A percentile compares a stretch with the other conserved stretches of the same genome.
phyloP scores from a whole-genome alignment of 495 filamentous ascomycete species.

The Xylaria venustula region DNA sequence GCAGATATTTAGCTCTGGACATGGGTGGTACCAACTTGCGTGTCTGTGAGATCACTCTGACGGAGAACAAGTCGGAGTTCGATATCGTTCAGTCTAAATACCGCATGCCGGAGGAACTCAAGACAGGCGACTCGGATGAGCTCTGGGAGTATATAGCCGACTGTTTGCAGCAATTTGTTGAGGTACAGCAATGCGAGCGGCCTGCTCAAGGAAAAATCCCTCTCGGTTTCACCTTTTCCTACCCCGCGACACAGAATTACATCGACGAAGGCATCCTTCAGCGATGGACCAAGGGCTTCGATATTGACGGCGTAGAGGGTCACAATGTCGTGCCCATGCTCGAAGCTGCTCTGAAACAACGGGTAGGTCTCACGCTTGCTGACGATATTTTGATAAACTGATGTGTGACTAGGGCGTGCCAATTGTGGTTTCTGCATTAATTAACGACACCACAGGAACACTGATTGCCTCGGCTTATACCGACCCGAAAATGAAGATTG shows the following conservation, averaged over 20 bases:
- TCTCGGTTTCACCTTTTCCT: slow-evolving; percentile 97
- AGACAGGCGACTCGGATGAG: slow-evolving; percentile 85
- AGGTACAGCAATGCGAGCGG: slow-evolving; percentile 77
- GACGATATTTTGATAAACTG: slow-evolving; percentile 2
- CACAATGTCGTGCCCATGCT: slow-evolving; percentile 92
- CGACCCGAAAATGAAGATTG: slow-evolving; percentile 85
- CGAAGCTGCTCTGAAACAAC: slow-evolving; percentile 74
- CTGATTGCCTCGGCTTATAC: slow-evolving; percentile 97
- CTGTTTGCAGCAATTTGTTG: slow-evolving; percentile 93
- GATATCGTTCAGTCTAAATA: slow-evolving; percentile 99
- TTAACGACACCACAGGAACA: slow-evolving; percentile 99
- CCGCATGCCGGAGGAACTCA: slow-evolving; percentile 92
- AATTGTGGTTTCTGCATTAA: slow-evolving; percentile 88
- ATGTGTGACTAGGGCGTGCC: slow-evolving; percentile 65
- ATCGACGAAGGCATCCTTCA: slow-evolving; percentile 95
- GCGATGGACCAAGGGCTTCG: slow-evolving; percentile 98
- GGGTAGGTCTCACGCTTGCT: slow-evolving; percentile 52
- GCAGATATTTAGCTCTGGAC: slow-evolving; percentile 89
- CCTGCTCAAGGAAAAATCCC: slow-evolving; percentile 63
- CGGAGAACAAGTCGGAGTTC: slow-evolving; percentile 89
- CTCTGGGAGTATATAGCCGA: slow-evolving; percentile 98
- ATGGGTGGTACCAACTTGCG: slow-evolving; percentile 99
- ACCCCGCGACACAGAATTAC: slow-evolving; percentile 93
- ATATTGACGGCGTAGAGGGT: slow-evolving; percentile 94
- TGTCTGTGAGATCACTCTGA: slow-evolving; percentile 93